Base-by-base conservation (phyloP, 2,329 filamentous ascomycete species). In the Zalaria sp. region DNA sequence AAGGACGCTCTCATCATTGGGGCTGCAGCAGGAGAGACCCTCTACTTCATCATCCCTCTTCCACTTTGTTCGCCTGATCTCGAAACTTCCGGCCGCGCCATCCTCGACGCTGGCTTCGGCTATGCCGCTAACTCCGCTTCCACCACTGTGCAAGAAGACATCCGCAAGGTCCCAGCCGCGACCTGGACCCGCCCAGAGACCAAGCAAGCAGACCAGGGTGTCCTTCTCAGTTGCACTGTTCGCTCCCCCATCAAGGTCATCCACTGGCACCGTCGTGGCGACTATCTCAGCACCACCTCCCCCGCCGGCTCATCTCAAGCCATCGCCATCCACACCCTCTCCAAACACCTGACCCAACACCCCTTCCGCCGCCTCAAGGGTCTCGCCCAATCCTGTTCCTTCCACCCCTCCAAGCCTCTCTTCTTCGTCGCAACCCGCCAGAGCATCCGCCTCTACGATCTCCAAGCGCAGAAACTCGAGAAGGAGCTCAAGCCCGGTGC, bases 391-490 rank as follows among this genome's bases (percentile, higher is more conserved):
- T 82, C 83, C 1, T 88, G 87, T 4, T 85, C 88, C 51, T 98
- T 98, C 73, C 93, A 98, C 61, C 91, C 91, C 2, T 84, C 81
- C 34, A 81, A 87, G 51, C 88, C 91, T 0, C 77, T 94, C 39
- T 88, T 98, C 67, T 96, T 96, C 57, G 85, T 98, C 42, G 91
- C 91, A 3, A 96, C 93, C 7, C 87, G 94, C 62, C 83, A 89
- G 53, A 82, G 83, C 44, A 88, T 98, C 56, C 83, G 91, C 43
- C 83, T 84, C 56, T 98, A 98, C 65, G 91, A 98, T 60, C 73
- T 98, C 37, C 83, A 89, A 49, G 81, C 81, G 53, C 87, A 95
- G 59, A 83, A 93, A 56, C 77, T 98, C 29, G 75, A 95, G 61
- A 94, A 94, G 68, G 85, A 91, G 44, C 69, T 98, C 44, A 86